Evolutionary conservation across 345 rosid genomes (phyloP).

Genomic region (Anacardium occidentale): DNA sequence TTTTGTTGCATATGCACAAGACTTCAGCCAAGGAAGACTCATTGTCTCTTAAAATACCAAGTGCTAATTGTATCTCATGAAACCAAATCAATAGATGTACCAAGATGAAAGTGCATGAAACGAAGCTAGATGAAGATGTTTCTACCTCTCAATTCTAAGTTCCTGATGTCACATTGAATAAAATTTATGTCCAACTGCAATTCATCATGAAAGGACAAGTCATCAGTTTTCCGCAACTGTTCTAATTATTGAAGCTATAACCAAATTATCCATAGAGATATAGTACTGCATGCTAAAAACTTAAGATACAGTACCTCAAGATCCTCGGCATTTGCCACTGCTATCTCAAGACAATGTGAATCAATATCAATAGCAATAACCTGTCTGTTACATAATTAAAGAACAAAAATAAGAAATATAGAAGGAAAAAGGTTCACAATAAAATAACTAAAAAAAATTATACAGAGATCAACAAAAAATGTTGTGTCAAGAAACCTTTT

Average conservation of each 20-base stretch:
- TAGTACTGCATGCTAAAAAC: conserved; percentile 9
- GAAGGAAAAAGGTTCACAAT: not conserved
- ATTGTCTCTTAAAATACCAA: not conserved
- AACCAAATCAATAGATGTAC: not conserved
- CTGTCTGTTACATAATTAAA: conserved; percentile 40
- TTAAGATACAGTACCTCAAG: conserved; percentile 57
- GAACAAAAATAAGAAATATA: not conserved
- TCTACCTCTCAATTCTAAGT: conserved; percentile 68
- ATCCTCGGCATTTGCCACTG: conserved; percentile 70
- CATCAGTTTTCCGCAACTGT: conserved; percentile 19
- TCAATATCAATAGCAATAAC: conserved; percentile 84
- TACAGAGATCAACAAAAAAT: not conserved
- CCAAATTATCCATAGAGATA: not conserved
- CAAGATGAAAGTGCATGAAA: not conserved
- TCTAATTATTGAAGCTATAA: not conserved
- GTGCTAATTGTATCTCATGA: not conserved
- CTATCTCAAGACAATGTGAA: conserved; percentile 69
- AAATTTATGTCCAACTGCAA: conserved; percentile 79
- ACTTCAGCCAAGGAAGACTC: not conserved
- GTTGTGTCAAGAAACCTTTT: not conserved
- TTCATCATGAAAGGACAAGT: conserved; percentile 9
- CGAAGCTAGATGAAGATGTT: not conserved
- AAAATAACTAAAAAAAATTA: not conserved
- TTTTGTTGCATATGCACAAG: not conserved
- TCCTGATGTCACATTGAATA: conserved; percentile 64